Evolutionary conservation across 225 moss, liverwort and hornwort genomes (phyloP), one percentile per base, ranked within the genome.

Genomic region (Marchantia paleacea): DNA sequence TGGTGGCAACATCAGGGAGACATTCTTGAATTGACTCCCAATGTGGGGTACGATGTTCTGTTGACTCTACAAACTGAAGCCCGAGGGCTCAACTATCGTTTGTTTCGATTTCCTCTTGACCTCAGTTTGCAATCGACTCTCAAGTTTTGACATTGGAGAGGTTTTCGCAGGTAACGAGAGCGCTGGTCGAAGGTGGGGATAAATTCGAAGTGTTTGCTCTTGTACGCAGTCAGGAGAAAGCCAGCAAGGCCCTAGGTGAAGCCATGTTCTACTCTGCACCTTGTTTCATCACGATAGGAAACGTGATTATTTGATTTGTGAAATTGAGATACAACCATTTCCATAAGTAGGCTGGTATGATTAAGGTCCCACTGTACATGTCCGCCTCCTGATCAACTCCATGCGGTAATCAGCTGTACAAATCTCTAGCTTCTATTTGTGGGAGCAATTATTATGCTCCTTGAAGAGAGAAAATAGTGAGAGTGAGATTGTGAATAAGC

Each of bases 171-270:
- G 94, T 89, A 39, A 88, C 87, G 57, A 96, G 89, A 85, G 84
- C 93, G 50, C 79, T 96, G 6, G 79, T 96, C 60, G 93, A 89
- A 81, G 85, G 62, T 61, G 91, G 88, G 69, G 85, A 91, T 49
- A 91, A 78, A 69, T 93, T 91, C 81, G 79, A 93, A 78, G 90
- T 94, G 55, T 84, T 67, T 86, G 94, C 88, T 78, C 79, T 94
- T 51, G 96, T 93, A 65, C 90, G 96, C 48, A 91, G 70, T 85
- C 85, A 93, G 87, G 94, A 90, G 79, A 86, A 73, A 70, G 91
- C 94, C 66, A 93, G 84, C 81, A 92, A 88, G 80, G 91, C 94
- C 25, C 80, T 94, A 69, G 94, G 96, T 94, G 88, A 85, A 80
- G 22, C 78, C 65, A 73, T 39, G 39, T 54, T 30, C 7, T 74